These are phyloP conservation scores for Orbilia ellipsospora DNA, from an alignment of 2,329 filamentous ascomycete species.

Conservation along the genomic window DNA sequence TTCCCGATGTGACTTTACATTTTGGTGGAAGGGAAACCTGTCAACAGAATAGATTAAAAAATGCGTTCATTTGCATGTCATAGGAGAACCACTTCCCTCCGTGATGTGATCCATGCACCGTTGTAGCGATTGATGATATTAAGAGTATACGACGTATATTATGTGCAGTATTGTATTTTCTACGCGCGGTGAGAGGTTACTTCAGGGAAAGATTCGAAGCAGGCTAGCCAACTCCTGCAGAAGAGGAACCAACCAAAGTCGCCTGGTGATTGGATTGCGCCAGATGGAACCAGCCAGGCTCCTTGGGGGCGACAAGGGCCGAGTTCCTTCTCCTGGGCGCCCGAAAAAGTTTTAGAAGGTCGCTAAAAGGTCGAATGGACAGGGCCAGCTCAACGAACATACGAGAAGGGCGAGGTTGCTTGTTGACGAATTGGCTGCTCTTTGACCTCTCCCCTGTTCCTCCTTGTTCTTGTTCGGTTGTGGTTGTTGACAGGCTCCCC, in stretches of 20 bases:
- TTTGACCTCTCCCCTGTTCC: conserved; percentile 15
- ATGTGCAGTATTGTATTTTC: conserved; percentile 12
- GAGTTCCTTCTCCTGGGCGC: too few relatives aligned
- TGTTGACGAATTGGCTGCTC: conserved; percentile 9
- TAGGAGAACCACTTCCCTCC: conserved; percentile 35
- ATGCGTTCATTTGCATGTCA: conserved; percentile 54
- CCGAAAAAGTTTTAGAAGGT: conserved; percentile 9
- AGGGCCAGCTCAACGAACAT: conserved; percentile 26
- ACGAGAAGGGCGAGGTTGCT: not conserved
- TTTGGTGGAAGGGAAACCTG: conserved; percentile 18
- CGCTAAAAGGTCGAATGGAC: conserved; percentile 36
- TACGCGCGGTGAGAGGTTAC: conserved; percentile 25
- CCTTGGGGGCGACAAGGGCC: conserved; percentile 7
- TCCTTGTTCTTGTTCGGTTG: conserved; percentile 27
- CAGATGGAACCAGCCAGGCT: conserved; percentile 32
- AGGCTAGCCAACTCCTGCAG: conserved; percentile 47
- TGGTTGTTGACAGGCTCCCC: conserved; percentile 25
- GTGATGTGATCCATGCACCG: conserved; percentile 20
- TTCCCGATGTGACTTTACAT: conserved; percentile 35
- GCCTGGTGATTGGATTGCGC: conserved; percentile 52
- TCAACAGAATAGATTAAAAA: conserved; percentile 19
- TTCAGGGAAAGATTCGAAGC: conserved; percentile 26
- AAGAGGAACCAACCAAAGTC: conserved; percentile 26
- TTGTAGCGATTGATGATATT: not conserved
- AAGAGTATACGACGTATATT: not conserved